Conservation (phyloP, 805 yeast species). For the Candida silvicultrix region DNA sequence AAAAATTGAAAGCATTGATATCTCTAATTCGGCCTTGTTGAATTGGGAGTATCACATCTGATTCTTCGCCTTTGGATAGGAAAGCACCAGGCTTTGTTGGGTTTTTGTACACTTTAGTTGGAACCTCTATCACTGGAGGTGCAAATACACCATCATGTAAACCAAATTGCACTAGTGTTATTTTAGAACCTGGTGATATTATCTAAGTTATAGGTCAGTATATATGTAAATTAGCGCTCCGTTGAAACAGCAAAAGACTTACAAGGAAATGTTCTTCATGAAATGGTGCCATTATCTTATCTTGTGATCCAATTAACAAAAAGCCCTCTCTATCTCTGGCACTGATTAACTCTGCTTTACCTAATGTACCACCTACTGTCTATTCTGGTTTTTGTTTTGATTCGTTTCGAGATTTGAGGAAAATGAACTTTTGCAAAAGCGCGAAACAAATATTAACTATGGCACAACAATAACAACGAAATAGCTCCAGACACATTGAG, state of each 20-base stretch:
- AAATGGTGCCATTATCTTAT: constrained; percentile 26
- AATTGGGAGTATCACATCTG: constrained; percentile 55
- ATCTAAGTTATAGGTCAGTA: constrained; percentile 29
- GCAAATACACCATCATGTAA: constrained; percentile 56
- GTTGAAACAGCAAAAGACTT: too few relatives aligned
- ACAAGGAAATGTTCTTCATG: constrained; percentile 21
- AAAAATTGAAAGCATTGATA: constrained; percentile 62
- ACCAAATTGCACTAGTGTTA: constrained; percentile 76
- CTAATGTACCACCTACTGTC: too few relatives aligned
- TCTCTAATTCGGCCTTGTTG: constrained; percentile 57
- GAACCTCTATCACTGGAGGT: constrained; percentile 70
- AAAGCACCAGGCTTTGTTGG: constrained; percentile 27
- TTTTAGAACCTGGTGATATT: constrained; percentile 72
- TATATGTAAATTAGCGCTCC: neutral
- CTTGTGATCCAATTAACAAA: too few relatives aligned
- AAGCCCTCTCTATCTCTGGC: neutral
- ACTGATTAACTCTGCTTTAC: too few relatives aligned
- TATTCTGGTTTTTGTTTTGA: neutral
- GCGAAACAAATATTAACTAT: neutral
- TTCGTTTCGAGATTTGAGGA: neutral
- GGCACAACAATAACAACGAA: neutral
- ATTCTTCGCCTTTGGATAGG: constrained; percentile 27
- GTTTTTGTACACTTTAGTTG: constrained; percentile 65
- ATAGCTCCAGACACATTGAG: too few relatives aligned
- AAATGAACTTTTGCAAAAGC: neutral